Conservation (phyloP, 495 filamentous ascomycete species). For the Acidiella bohemica region DNA sequence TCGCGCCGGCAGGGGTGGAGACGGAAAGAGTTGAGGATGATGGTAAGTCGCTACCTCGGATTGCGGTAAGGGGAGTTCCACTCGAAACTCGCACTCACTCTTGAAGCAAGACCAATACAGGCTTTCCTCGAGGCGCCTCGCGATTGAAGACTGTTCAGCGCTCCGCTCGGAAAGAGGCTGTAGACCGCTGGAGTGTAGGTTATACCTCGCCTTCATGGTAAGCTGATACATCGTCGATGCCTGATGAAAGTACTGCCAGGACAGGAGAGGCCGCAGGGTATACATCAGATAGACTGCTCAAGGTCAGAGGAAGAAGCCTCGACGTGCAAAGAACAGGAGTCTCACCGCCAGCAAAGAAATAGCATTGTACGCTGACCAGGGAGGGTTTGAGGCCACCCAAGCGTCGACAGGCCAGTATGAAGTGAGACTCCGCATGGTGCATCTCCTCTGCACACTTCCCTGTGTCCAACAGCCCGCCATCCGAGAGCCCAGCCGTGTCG, state of each 20-base stretch:
- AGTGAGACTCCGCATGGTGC: conserved; percentile 11
- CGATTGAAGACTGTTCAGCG: background rate
- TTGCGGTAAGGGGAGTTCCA: conserved; percentile 20
- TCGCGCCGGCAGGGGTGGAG: conserved; percentile 14
- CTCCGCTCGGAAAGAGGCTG: background rate
- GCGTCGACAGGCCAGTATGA: conserved; percentile 9
- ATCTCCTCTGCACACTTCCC: background rate
- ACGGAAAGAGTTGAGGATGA: conserved; percentile 24
- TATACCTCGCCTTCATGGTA: conserved; percentile 4
- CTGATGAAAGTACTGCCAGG: conserved; percentile 15
- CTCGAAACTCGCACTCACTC: conserved; percentile 25
- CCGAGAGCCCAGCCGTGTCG: no score
- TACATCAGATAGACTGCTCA: conserved; percentile 16
- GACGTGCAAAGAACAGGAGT: background rate
- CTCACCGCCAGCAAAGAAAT: conserved; percentile 14
- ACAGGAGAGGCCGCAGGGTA: conserved; percentile 10
- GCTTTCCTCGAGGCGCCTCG: conserved; percentile 18
- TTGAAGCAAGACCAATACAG: conserved; percentile 30
- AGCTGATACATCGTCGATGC: conserved; percentile 8
- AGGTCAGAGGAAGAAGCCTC: background rate
- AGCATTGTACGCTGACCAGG: conserved; percentile 10
- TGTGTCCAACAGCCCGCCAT: no score
- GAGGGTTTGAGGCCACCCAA: conserved; percentile 9
- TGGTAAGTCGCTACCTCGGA: conserved; percentile 12
- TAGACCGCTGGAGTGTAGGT: background rate